A percentile compares a stretch with the other conserved stretches of the same genome.
Conservation (phyloP, 495 filamentous ascomycete genomes). For the Oleoguttula mirabilis region DNA sequence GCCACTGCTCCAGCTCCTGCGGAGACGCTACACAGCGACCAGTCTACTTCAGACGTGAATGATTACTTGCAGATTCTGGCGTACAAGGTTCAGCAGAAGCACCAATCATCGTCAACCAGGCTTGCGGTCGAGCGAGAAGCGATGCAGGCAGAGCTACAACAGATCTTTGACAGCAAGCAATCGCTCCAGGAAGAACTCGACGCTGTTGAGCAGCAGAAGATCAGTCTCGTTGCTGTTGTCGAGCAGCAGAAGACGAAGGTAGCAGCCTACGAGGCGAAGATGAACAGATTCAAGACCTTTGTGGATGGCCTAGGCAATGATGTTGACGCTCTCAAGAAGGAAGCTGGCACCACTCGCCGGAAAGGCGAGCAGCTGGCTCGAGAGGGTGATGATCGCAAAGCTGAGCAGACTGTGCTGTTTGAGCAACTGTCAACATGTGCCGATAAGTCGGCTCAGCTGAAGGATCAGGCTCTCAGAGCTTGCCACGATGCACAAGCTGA, state of each 20-base stretch:
- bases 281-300: conserved; percentile 19
- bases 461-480: conserved; percentile 3
- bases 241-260: conserved; percentile 7
- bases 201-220: conserved; percentile 3
- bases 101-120: background rate
- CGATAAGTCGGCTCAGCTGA: conserved; percentile 1
- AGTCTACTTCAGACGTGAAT: conserved; percentile 2
- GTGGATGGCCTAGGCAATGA: conserved; percentile 23
- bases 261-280: conserved; percentile 6
- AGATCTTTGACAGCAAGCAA: conserved; percentile 1
- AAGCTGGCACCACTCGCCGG: background rate
- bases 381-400: conserved; percentile 1
- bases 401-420: background rate
- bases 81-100: background rate
- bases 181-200: conserved; percentile 12
- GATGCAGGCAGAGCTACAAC: conserved; percentile 1
- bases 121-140: background rate
- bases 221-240: conserved; percentile 1
- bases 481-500: conserved; percentile 2
- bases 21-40: too few species aligned
- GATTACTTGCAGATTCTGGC: conserved; percentile 1
- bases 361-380: conserved; percentile 1
- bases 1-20: conserved; percentile 2
- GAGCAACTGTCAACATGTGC: background rate
- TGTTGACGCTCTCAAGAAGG: conserved; percentile 11